Evolutionary conservation across 169 alveolate genomes (phyloP).

Genomic region (Cyclospora cayetanensis): DNA sequence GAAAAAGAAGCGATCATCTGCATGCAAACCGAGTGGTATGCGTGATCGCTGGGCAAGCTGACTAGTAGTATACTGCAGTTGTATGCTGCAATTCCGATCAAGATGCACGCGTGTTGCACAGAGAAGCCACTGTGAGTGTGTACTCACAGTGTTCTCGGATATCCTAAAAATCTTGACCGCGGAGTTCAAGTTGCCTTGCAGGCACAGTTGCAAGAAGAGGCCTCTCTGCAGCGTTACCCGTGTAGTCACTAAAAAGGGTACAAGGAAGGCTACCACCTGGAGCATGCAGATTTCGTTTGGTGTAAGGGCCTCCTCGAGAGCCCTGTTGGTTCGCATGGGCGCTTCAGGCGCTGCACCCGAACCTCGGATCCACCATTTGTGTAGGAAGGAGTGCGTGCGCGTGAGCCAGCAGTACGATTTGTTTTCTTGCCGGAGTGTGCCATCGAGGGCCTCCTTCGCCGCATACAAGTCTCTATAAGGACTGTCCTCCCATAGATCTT

Average conservation of each 20-base stretch:
- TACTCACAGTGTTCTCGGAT: slow-evolving; percentile 22
- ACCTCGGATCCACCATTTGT: slow-evolving; percentile 53
- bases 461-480: background rate
- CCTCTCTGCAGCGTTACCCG: background rate
- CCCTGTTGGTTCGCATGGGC: too few relatives aligned
- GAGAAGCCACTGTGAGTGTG: background rate
- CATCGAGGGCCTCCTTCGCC: background rate
- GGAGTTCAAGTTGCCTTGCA: slow-evolving; percentile 39
- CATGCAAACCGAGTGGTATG: too few relatives aligned
- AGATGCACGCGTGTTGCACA: background rate
- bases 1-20: too few relatives aligned
- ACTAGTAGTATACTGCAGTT: too few relatives aligned
- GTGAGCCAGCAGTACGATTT: background rate
- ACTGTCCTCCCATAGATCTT: slow-evolving; percentile 27
- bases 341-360: background rate
- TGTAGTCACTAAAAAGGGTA: background rate
- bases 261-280: slow-evolving; percentile 32
- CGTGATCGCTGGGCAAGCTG: too few relatives aligned
- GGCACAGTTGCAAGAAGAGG: slow-evolving; percentile 18
- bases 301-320: background rate
- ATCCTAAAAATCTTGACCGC: background rate
- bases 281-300: slow-evolving; percentile 37
- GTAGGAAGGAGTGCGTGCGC: background rate
- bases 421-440: background rate
- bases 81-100: too few relatives aligned